Evolutionary conservation across 208 protist species (phyloP).

Genomic region (Wallacemonas rigidus): DNA sequence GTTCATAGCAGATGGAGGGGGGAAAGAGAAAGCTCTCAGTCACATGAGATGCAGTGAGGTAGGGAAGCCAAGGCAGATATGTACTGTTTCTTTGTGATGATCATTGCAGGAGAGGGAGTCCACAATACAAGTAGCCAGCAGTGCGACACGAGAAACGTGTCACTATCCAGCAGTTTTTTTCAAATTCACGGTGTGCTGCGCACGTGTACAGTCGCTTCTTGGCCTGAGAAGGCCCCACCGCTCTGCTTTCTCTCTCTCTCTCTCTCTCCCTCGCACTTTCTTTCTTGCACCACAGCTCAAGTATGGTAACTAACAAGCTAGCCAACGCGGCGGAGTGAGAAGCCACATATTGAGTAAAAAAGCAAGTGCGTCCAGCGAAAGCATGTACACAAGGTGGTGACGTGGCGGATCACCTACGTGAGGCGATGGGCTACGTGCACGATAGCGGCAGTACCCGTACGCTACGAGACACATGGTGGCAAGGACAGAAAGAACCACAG

Average conservation of each 20-base stretch:
- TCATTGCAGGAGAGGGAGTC: too few species aligned
- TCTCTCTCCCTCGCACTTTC: not conserved
- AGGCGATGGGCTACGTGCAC: not conserved
- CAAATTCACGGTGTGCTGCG: too few species aligned
- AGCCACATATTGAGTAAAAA: conserved; percentile 10
- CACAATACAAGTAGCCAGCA: too few species aligned
- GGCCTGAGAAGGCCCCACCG: too few species aligned
- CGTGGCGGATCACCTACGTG: not conserved
- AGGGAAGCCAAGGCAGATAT: too few species aligned
- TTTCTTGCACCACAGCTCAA: not conserved
- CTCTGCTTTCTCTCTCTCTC: not conserved
- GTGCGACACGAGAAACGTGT: too few species aligned
- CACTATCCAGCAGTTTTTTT: too few species aligned
- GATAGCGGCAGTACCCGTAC: not conserved
- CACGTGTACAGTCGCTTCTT: too few species aligned
- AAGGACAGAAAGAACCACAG: not conserved
- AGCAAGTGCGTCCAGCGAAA: conserved; percentile 9
- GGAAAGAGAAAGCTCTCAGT: too few species aligned
- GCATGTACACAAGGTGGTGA: not conserved
- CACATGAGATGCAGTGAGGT: too few species aligned
- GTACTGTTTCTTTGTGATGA: too few species aligned
- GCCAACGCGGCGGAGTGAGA: not conserved
- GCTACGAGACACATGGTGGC: not conserved
- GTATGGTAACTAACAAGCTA: not conserved
- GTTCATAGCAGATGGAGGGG: too few species aligned